Evolutionary conservation across 1,284 basidiomycete species (phyloP), one percentile per base, ranked within the genome.

Genomic region (Flammula alnicola): DNA sequence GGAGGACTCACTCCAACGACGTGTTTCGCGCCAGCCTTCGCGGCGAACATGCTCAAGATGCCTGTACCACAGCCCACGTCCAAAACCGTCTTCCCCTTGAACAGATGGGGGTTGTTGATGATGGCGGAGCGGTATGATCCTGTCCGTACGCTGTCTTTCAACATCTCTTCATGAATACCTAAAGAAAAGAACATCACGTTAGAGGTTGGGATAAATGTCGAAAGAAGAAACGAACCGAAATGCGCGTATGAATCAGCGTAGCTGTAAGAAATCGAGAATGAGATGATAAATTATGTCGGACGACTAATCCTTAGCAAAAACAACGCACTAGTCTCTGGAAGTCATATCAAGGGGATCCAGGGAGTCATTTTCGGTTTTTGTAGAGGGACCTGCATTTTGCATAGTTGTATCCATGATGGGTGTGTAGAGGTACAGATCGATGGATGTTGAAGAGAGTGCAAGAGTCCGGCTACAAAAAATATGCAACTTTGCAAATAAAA

Each of bases 31-130:
- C 97, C 97, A 23, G 97, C 97, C 72, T 93, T 95, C 47, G 96
- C 95, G 42, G 97, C 97, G 65, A 99, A 99, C 95, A 99, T 98
- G 63, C 92, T 96, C 37, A 99, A 78, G 59, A 99, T 99, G 54
- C 97, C 97, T 6, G 97, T 99, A 39, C 97, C 97, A 66, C 97
- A 99, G 35, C 97, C 97, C 58, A 99, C 96, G 68, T 99, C 97
- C 47, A 99, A 82, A 2, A 99, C 97, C 25, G 88, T 90, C 76
- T 96, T 97, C 67, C 86, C 95, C 73, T 94, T 91, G 86, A 99
- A 99, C 27, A 99, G 76, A 69, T 98, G 95, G 29, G 84, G 79
- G 74, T 99, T 99, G 77, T 96, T 91, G 70, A 93, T 76, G 78
- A 99, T 99, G 52, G 95, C 93, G 55, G 89, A 83, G 59, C 93